These are phyloP conservation scores for Quaeritorhiza haematococci DNA, from an alignment of 371 early-diverging fungal species.

Conservation along the genomic window DNA sequence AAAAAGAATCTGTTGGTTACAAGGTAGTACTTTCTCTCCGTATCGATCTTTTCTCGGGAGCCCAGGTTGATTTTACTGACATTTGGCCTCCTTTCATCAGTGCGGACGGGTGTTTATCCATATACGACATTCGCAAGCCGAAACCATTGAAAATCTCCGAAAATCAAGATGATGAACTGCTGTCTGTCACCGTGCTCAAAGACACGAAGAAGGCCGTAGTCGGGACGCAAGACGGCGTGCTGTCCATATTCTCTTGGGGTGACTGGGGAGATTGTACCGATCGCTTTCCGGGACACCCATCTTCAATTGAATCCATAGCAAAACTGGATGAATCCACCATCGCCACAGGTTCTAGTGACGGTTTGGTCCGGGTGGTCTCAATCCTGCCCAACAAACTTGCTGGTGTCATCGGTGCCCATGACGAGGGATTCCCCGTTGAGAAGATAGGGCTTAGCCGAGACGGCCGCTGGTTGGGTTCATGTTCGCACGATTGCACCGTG, in stretches of 20 bases:
- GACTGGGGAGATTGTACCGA: slow-evolving; percentile 88
- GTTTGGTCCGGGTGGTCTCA: slow-evolving; percentile 61
- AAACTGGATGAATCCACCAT: slow-evolving; percentile 76
- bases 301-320: slow-evolving; percentile 74
- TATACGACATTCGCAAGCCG: slow-evolving; percentile 81
- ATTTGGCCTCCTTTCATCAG: slow-evolving; percentile 46
- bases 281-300: slow-evolving; percentile 87
- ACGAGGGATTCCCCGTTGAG: slow-evolving; percentile 76
- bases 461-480: slow-evolving; percentile 63
- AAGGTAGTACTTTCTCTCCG: slow-evolving; percentile 40
- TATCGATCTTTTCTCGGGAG: slow-evolving; percentile 2
- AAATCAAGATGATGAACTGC: slow-evolving; percentile 87
- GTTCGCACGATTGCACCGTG: slow-evolving; percentile 78
- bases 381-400: slow-evolving; percentile 83
- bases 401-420: slow-evolving; percentile 83
- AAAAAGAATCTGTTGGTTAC: slow-evolving; percentile 68
- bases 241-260: slow-evolving; percentile 74
- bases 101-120: slow-evolving; percentile 86
- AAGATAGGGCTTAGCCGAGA: slow-evolving; percentile 60
- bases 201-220: slow-evolving; percentile 73
- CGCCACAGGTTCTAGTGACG: slow-evolving; percentile 86
- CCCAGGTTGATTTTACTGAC: not conserved
- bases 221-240: slow-evolving; percentile 82
- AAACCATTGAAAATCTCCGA: slow-evolving; percentile 76
- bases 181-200: slow-evolving; percentile 67